These are phyloP conservation scores for Paraglomus brasilianum DNA, from an alignment of 192 early-diverging fungal species.

Conservation along the genomic window DNA sequence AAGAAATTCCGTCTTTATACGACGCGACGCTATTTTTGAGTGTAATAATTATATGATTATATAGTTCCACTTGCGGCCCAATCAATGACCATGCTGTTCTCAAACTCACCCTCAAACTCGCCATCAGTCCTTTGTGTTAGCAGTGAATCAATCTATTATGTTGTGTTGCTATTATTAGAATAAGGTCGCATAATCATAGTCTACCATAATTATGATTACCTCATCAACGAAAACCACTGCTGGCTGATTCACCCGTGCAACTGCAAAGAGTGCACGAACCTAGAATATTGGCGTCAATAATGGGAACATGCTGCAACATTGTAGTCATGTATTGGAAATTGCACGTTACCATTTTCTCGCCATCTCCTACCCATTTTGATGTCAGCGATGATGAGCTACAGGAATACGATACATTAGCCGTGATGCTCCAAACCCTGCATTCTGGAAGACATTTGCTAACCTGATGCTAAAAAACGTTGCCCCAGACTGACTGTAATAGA, in stretches of 20 bases:
- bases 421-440: neutral
- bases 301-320: neutral
- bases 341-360: conserved; percentile 79
- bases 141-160: conserved; percentile 78
- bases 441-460: neutral
- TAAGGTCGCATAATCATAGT: too few species aligned
- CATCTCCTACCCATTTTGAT: conserved; percentile 94
- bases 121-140: conserved; percentile 86
- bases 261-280: conserved; percentile 84
- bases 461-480: conserved; percentile 92
- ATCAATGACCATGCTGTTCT: too few species aligned
- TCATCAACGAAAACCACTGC: conserved; percentile 93
- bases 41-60: too few species aligned
- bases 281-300: conserved; percentile 18
- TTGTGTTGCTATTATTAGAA: neutral
- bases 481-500: conserved; percentile 57
- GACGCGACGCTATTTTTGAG: conserved; percentile 54
- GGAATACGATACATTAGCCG: neutral
- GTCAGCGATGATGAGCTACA: conserved; percentile 81
- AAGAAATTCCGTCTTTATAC: conserved; percentile 95
- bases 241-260: conserved; percentile 83
- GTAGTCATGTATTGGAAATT: neutral
- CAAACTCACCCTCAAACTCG: conserved; percentile 60
- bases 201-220: conserved; percentile 8
- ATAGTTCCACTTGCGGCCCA: too few species aligned